Evolutionary conservation across 1,284 basidiomycete genomes (phyloP), one percentile per base, ranked within the genome.

Genomic region (Pisolithus thermaeus): DNA sequence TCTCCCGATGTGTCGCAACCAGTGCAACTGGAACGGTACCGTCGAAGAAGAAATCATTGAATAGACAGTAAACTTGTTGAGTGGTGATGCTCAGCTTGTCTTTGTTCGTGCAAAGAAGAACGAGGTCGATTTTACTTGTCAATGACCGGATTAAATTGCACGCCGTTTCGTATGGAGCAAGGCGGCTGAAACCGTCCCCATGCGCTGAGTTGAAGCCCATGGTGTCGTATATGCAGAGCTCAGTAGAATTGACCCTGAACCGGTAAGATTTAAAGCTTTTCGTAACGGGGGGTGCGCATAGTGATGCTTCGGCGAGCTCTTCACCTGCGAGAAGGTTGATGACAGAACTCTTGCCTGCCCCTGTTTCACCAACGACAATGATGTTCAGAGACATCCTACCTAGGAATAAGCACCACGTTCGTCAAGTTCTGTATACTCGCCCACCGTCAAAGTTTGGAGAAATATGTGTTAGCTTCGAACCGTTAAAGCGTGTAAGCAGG

Each of bases 311-410:
- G 9, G 52, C 52, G 11, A n/a, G 11, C 4, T 11, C n/a, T 23
- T 23, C 11, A 14, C n/a, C 35, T n/a, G 46, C 25, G 12, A 95
- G 73, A 40, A 94, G 74, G 11, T 89, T 81, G 43, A 93, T 70
- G 52, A 92, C 81, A 0, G 90, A 92, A 12, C 84, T 86, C 67
- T 92, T 92, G 43, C 90, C 90, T 7, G 84, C 73, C 7, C 90
- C 90, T 23, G 84, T 87, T 64, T 91, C 86, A 36, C 88, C 88
- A 9, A 92, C 89, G 23, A 92, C 77, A 0, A 88, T 89, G n/a
- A 91, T 85, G 37, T 40, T 51, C 32, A 28, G 8, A 16, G 44
- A 22, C 44, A 46, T 46, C 18, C 36, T 37, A 35, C 18, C 20
- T 16, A n/a, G 18, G 23, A 14, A 8, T 44, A 28, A 43, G 16